Percentiles rank a stretch among this genome's conserved stretches.
Conservation (phyloP, 1,284 basidiomycete genomes). For the Apiotrichum akiyoshidainum region DNA sequence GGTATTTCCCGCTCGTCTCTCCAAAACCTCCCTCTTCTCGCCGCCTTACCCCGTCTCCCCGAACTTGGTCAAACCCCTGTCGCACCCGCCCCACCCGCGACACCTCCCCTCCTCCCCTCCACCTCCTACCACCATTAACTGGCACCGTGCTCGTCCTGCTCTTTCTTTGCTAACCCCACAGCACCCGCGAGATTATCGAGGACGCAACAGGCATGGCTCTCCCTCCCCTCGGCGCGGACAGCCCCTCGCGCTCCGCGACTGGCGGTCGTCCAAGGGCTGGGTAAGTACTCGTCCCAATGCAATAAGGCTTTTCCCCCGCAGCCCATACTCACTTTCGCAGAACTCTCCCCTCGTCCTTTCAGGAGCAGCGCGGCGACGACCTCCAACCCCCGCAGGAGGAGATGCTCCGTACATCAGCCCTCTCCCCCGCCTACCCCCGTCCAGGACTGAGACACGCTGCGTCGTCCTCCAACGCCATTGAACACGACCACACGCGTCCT, state of each 20-base stretch:
- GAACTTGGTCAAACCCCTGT: not conserved
- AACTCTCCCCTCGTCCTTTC: constrained; percentile 48
- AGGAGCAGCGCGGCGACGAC: constrained; percentile 30
- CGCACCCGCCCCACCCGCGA: not conserved
- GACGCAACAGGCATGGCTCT: constrained; percentile 58
- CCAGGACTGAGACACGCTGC: constrained; percentile 67
- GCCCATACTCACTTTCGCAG: constrained; percentile 18
- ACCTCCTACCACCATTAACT: not conserved
- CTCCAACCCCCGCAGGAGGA: constrained; percentile 12
- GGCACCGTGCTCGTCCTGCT: not conserved
- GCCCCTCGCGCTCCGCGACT: constrained; percentile 25
- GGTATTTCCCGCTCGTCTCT: no score
- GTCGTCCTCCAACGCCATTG: constrained; percentile 58
- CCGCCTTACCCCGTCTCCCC: not conserved
- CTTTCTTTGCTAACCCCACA: constrained; percentile 37
- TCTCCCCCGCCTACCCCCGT: constrained; percentile 45
- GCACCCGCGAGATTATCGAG: constrained; percentile 74
- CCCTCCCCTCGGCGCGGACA: constrained; percentile 66
- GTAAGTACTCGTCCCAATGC: constrained; percentile 34
- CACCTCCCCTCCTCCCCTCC: not conserved
- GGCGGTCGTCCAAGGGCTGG: constrained; percentile 48
- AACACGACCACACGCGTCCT: constrained; percentile 67
- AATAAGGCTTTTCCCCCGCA: not conserved
- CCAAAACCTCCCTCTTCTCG: no score
- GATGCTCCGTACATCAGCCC: constrained; percentile 35